Percentiles rank a stretch among this genome's conserved stretches.
Conservation (phyloP, 78 protist genomes). For the Paratrimastix pyriformis region DNA sequence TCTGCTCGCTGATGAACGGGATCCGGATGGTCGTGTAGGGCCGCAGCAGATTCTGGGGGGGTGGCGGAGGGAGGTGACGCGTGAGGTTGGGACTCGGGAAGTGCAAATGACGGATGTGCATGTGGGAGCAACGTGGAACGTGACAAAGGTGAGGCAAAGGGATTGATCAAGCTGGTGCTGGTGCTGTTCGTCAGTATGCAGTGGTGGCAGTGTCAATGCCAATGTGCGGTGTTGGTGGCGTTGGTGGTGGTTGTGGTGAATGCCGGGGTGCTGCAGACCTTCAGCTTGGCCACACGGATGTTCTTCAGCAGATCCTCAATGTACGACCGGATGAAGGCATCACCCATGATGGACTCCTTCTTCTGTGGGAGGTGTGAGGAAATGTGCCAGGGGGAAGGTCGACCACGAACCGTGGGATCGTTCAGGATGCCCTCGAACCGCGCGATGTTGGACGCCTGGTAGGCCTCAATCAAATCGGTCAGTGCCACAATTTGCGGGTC, state of each 20-base stretch:
- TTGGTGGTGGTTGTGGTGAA: too few species aligned
- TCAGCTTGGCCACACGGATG: not conserved
- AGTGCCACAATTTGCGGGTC: not conserved
- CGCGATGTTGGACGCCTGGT: not conserved
- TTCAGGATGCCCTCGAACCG: not conserved
- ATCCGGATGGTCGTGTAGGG: constrained; percentile 3
- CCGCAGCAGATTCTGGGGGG: not conserved
- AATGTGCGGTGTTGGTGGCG: not conserved
- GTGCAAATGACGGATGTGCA: not conserved
- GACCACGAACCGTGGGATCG: too few species aligned
- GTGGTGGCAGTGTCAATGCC: not conserved
- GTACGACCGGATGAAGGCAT: not conserved
- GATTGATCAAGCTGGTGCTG: not conserved
- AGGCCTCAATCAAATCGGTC: not conserved
- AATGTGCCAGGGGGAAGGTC: too few species aligned
- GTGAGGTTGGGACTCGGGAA: not conserved
- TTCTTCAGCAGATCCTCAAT: constrained; percentile 4
- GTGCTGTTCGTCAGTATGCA: not conserved
- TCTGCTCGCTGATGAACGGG: not conserved
- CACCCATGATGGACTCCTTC: not conserved
- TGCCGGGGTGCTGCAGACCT: not conserved
- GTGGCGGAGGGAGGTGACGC: not conserved
- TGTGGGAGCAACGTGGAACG: not conserved
- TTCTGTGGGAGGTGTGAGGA: too few species aligned
- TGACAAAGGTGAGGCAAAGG: not conserved